phyloP scores from a whole-genome alignment of 108 stramenopile species.

The Cyclotella baltica region DNA sequence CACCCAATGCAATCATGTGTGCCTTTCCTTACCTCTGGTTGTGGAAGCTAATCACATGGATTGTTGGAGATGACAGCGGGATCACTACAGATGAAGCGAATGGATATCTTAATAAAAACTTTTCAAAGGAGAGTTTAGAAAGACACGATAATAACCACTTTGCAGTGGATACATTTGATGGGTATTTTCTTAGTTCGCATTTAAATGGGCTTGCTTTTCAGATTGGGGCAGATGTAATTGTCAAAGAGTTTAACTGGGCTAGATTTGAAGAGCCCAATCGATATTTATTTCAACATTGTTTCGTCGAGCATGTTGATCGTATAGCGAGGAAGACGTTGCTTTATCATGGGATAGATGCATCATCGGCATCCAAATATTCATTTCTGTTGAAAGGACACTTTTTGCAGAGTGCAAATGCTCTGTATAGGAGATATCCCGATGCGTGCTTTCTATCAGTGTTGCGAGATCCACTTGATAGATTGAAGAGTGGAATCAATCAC shows the following conservation, averaged over 20 bases:
- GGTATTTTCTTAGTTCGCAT: constrained; percentile 2
- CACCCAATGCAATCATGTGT: constrained; percentile 9
- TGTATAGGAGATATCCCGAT: constrained; percentile 1
- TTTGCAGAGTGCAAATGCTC: constrained; percentile 13
- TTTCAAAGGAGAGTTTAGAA: constrained; percentile 2
- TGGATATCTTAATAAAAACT: constrained; percentile 9
- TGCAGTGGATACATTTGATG: constrained; percentile 6
- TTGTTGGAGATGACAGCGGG: constrained; percentile 4
- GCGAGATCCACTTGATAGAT: not conserved
- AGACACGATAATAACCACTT: constrained; percentile 8
- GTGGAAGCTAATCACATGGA: not conserved
- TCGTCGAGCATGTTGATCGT: constrained; percentile 4
- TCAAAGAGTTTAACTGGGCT: constrained; percentile 1
- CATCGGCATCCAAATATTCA: not conserved
- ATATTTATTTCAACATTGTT: constrained; percentile 10
- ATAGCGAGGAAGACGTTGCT: not conserved
- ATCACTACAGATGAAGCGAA: constrained; percentile 2
- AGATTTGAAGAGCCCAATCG: constrained; percentile 5
- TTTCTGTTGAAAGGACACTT: constrained; percentile 5
- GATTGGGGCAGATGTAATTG: not conserved
- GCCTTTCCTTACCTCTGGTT: constrained; percentile 1
- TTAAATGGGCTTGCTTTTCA: constrained; percentile 3
- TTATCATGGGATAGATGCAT: not conserved
- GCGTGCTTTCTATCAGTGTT: constrained; percentile 2
- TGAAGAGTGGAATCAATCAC: constrained; percentile 2